Evolutionary conservation across 2,329 filamentous ascomycete genomes (phyloP), one percentile per base, ranked within the genome.

Genomic region (Colletotrichum sp.): DNA sequence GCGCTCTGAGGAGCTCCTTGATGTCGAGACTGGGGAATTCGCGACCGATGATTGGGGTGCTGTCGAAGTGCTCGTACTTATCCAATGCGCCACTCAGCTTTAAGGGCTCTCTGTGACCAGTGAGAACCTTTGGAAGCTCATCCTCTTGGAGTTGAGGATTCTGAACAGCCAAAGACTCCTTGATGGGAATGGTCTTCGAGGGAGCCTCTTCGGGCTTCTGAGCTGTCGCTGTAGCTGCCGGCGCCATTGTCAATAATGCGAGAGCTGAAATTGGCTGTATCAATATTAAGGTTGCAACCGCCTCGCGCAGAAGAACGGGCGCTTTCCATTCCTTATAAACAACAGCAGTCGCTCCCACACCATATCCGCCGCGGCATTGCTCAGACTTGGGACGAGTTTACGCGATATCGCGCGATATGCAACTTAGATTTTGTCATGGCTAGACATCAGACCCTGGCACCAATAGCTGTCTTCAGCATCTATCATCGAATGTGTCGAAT

Each of bases 1-100:
- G 86, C 0, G 91, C 90, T 32, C 91, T 85, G 7, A 95, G 86
- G 79, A 90, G 89, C 39, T 95, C 92, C 7, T 89, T 89, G 1
- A 94, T 85, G 77, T 92, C 89, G 39, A 90, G 87, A 16, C 87
- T 87, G n/a, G 88, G 86, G 77, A 89, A 94, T 80, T 94, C 92
- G 8, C 88, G 88, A 6, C 92, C 92, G 72, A 94, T 93, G 57
- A 89, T 84, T 0, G 92, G 92, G 2, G 92, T 93, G 6, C 90
- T 84, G 36, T 93, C 92, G 72, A 92, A 90, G 4, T 86, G 86
- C 77, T 91, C 86, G 76, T 88, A 90, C 13, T 85, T 74, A 52
- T 92, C 87, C 0, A 92, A 84, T 2, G 82, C 86, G 1, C 90
- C 90, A 3, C 86, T 88, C 5, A 88, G 82, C 81, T 89, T 87